Evolutionary conservation across 2,329 filamentous ascomycete species (phyloP).

Genomic region (Colletotrichum camelliae): DNA sequence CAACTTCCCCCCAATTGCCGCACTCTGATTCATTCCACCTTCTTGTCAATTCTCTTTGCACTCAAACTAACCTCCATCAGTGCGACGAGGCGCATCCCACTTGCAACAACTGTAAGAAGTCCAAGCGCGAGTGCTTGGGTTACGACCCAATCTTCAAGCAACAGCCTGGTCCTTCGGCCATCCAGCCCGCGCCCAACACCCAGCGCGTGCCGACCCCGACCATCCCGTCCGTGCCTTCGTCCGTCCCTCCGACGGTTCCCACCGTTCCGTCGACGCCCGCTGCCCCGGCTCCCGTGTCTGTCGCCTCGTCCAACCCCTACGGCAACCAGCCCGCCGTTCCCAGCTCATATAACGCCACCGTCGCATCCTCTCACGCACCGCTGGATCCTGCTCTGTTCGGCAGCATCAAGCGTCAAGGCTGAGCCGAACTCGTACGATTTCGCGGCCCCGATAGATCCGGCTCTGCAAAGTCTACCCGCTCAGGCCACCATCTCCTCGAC

Average conservation of each 20-base stretch:
- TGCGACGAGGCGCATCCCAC: constrained; percentile 95
- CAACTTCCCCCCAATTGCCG: background rate
- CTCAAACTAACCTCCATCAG: constrained; percentile 49
- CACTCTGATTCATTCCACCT: background rate
- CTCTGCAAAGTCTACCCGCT: constrained; percentile 54
- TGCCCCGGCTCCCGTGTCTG: constrained; percentile 28
- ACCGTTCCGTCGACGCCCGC: constrained; percentile 23
- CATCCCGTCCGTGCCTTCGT: constrained; percentile 40
- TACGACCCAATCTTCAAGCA: constrained; percentile 89
- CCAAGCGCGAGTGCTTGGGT: constrained; percentile 83
- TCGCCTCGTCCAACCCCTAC: constrained; percentile 43
- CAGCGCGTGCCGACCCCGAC: constrained; percentile 38
- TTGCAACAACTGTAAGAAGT: constrained; percentile 90
- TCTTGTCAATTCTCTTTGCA: background rate
- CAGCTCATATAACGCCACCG: constrained; percentile 39
- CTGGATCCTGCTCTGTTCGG: constrained; percentile 22
- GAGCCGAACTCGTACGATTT: constrained; percentile 56
- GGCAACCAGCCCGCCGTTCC: constrained; percentile 50
- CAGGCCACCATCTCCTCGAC: constrained; percentile 33
- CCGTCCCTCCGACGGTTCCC: constrained; percentile 28
- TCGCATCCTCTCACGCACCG: constrained; percentile 30
- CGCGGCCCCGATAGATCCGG: constrained; percentile 68
- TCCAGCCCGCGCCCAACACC: constrained; percentile 71
- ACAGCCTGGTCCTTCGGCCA: constrained; percentile 72
- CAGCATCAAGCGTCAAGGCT: constrained; percentile 38